Evolutionary conservation across 805 yeast species (phyloP).

Genomic region (Cyberlindnera galapagoensis): DNA sequence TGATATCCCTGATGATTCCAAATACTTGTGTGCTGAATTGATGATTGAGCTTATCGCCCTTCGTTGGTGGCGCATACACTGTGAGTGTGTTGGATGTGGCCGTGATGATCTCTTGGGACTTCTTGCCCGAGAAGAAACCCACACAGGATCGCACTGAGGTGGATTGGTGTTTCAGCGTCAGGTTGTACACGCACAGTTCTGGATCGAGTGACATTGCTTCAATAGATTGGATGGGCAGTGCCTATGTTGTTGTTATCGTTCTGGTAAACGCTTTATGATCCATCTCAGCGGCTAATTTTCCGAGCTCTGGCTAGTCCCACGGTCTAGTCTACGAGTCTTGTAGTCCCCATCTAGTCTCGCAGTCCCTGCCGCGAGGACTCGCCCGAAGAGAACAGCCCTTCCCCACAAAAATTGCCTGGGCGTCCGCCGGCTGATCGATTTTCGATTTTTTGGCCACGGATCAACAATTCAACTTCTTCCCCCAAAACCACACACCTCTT

Average conservation of each 20-base stretch:
- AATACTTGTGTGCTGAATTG: conserved; percentile 42
- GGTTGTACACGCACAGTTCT: conserved; percentile 49
- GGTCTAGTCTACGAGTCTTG: too few species aligned
- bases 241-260: neutral
- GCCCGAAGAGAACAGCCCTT: too few species aligned
- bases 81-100: conserved; percentile 51
- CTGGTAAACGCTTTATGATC: neutral
- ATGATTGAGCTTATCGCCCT: conserved; percentile 47
- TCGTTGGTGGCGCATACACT: conserved; percentile 44
- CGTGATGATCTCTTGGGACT: conserved; percentile 55
- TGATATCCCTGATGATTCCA: conserved; percentile 50
- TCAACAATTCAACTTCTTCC: too few species aligned
- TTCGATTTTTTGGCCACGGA: too few species aligned
- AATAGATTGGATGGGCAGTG: neutral
- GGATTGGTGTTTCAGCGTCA: conserved; percentile 61
- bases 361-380: too few species aligned
- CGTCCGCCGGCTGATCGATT: too few species aligned
- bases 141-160: conserved; percentile 48
- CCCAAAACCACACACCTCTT: too few species aligned
- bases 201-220: conserved; percentile 8
- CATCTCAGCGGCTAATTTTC: too few species aligned
- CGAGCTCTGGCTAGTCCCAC: too few species aligned
- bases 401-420: too few species aligned
- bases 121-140: conserved; percentile 60
- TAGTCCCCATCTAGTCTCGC: too few species aligned